Evolutionary conservation across 1,139 yeast genomes (phyloP).

Genomic region (Fermentozyma sake): DNA sequence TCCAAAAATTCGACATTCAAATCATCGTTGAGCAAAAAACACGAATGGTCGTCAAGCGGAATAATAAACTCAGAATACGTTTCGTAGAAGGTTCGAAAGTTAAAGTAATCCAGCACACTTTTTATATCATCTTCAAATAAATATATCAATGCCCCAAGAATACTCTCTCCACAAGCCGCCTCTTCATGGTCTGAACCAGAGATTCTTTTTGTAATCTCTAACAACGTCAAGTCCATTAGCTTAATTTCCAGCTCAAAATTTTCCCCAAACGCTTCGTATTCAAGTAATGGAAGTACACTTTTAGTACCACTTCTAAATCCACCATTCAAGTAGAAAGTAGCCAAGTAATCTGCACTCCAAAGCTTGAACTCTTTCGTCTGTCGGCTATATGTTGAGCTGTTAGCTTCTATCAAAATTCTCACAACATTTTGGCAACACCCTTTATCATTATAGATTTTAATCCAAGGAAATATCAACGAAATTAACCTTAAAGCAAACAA

Average conservation of each 20-base stretch:
- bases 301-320: slow-evolving; percentile 9
- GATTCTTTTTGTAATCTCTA: slow-evolving; percentile 8
- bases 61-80: slow-evolving; percentile 15
- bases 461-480: slow-evolving; percentile 15
- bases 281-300: slow-evolving; percentile 8
- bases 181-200: slow-evolving; percentile 13
- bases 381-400: slow-evolving; percentile 4
- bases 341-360: slow-evolving; percentile 44
- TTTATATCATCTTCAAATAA: slow-evolving; percentile 12
- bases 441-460: slow-evolving; percentile 2
- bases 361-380: slow-evolving; percentile 19
- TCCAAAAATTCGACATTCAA: slow-evolving; percentile 12
- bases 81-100: slow-evolving; percentile 14
- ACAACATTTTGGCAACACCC: slow-evolving; percentile 15
- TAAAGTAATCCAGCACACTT: slow-evolving; percentile 14
- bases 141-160: slow-evolving; percentile 33
- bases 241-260: slow-evolving; percentile 8
- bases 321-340: slow-evolving; percentile 30
- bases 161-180: slow-evolving; percentile 30
- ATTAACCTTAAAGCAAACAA: slow-evolving; percentile 11
- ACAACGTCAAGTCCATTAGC: slow-evolving; percentile 13
- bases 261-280: slow-evolving; percentile 7
- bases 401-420: slow-evolving; percentile 13
- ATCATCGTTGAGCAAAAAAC: slow-evolving; percentile 26
- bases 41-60: slow-evolving; percentile 31